Evolutionary conservation across 2,329 filamentous ascomycete species (phyloP).

Genomic region (Plectosphaerella cucumerina): DNA sequence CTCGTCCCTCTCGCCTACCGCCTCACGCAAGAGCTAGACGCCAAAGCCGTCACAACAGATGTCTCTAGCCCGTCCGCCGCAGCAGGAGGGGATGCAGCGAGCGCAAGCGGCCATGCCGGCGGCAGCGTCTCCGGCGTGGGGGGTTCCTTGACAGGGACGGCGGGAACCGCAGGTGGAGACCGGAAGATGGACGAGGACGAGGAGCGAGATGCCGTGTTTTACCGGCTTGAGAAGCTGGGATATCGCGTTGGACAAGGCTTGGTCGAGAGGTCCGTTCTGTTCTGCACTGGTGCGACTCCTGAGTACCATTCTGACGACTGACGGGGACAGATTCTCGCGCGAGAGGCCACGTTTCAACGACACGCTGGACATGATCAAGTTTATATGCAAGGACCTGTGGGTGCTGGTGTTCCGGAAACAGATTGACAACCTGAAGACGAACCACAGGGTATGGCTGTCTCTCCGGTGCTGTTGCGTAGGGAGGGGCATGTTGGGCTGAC

Average conservation of each 20-base stretch:
- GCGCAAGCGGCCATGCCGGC: slow-evolving; percentile 1
- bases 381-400: slow-evolving; percentile 98
- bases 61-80: slow-evolving; percentile 3
- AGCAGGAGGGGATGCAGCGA: slow-evolving; percentile 10
- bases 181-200: slow-evolving; percentile 68
- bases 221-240: slow-evolving; percentile 75
- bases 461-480: background rate
- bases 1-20: slow-evolving; percentile 92
- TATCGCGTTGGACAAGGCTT: slow-evolving; percentile 91
- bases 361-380: slow-evolving; percentile 94
- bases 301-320: background rate
- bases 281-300: background rate
- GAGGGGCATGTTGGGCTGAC: background rate
- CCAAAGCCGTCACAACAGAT: slow-evolving; percentile 9
- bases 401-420: slow-evolving; percentile 92
- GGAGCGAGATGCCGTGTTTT: slow-evolving; percentile 79
- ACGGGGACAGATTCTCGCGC: slow-evolving; percentile 61
- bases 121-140: slow-evolving; percentile 14
- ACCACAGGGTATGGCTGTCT: slow-evolving; percentile 65
- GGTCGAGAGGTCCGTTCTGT: slow-evolving; percentile 70
- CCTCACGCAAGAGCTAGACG: slow-evolving; percentile 68
- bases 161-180: slow-evolving; percentile 4
- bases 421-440: slow-evolving; percentile 97
- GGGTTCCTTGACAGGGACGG: slow-evolving; percentile 13
- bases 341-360: slow-evolving; percentile 86